A percentile compares a stretch with the other conserved stretches of the same genome.
Conservation (phyloP, 116 monocot species). For the Phalaenopsis hybrid region DNA sequence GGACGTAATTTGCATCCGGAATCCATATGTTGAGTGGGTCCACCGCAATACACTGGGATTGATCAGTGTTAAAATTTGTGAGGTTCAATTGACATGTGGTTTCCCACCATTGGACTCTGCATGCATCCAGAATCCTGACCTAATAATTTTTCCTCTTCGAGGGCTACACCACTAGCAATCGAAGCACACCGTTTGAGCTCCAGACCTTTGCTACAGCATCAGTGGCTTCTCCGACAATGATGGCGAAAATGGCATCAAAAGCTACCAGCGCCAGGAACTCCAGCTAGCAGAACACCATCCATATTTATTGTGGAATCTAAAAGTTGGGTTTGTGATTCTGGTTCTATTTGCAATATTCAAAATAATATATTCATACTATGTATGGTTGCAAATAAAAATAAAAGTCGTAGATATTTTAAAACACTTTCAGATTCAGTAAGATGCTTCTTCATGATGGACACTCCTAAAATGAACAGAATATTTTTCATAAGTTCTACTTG, state of each 20-base stretch:
- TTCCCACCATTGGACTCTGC: constrained; percentile 57
- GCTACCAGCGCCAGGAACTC: constrained; percentile 94
- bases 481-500: background rate
- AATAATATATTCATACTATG: too few species aligned
- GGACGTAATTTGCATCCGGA: too few species aligned
- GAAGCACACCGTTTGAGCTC: constrained; percentile 56
- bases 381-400: too few species aligned
- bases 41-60: too few species aligned
- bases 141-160: too few species aligned
- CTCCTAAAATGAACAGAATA: background rate
- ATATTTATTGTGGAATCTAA: constrained; percentile 79
- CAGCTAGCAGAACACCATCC: constrained; percentile 81
- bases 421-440: constrained; percentile 10
- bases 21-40: too few species aligned
- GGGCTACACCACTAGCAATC: constrained; percentile 45
- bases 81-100: too few species aligned
- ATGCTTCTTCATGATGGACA: background rate
- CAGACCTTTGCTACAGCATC: constrained; percentile 38
- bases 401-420: too few species aligned
- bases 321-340: constrained; percentile 85
- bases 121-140: too few species aligned
- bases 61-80: too few species aligned
- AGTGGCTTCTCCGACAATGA: constrained; percentile 49
- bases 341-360: constrained; percentile 64
- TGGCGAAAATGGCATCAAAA: constrained; percentile 90